These are phyloP conservation scores for Dactylonectria estremocensis DNA, from an alignment of 2,329 filamentous ascomycete genomes.

Conservation along the genomic window DNA sequence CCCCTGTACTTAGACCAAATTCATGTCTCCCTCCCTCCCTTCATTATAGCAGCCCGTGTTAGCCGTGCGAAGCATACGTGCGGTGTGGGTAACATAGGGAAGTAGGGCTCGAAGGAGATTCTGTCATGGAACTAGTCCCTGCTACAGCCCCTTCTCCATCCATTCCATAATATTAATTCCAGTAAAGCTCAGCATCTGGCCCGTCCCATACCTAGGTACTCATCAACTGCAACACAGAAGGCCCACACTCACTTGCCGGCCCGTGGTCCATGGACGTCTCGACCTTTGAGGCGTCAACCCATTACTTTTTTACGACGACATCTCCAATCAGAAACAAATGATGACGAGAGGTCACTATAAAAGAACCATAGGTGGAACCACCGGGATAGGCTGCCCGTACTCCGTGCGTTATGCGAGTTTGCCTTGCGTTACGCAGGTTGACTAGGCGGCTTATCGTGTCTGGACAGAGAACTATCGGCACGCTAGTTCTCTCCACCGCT, in stretches of 20 bases:
- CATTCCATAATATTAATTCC: too few species aligned
- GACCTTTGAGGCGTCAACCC: background rate
- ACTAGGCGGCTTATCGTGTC: conserved; percentile 3
- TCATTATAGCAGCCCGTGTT: too few species aligned
- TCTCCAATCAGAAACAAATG: conserved; percentile 6
- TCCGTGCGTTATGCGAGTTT: background rate
- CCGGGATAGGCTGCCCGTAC: conserved; percentile 11
- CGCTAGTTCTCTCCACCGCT: background rate
- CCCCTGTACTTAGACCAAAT: too few species aligned
- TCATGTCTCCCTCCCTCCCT: too few species aligned
- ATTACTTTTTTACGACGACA: background rate
- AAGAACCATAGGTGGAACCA: conserved; percentile 8
- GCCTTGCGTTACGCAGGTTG: background rate
- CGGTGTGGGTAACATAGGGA: too few species aligned
- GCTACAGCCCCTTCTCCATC: too few species aligned
- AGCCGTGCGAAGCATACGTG: too few species aligned
- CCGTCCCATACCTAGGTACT: too few species aligned
- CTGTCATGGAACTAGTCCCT: too few species aligned
- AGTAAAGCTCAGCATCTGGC: too few species aligned
- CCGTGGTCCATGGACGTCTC: background rate
- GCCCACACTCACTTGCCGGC: background rate
- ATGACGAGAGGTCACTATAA: background rate
- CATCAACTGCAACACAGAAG: too few species aligned
- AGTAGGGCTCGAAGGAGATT: too few species aligned
- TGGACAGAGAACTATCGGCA: background rate